These are phyloP conservation scores for Pythium periplocum DNA, from an alignment of 352 stramenopile species.

Conservation along the genomic window DNA sequence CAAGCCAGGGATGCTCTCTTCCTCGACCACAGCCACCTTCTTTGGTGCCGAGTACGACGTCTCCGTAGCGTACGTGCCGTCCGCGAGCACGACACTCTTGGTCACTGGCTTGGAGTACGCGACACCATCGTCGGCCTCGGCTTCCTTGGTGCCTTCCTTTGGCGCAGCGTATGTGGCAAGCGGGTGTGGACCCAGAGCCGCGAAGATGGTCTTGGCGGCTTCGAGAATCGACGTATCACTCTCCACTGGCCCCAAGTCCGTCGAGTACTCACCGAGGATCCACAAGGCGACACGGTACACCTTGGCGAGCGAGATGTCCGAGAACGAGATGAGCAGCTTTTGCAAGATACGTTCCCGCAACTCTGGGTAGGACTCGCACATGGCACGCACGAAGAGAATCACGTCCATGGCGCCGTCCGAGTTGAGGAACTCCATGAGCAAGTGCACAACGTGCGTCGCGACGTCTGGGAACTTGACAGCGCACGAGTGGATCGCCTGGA, in stretches of 20 bases:
- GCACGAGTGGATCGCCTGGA: slow-evolving; percentile 97
- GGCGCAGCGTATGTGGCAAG: slow-evolving; percentile 42
- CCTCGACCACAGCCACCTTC: slow-evolving; percentile 29
- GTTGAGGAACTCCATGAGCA: slow-evolving; percentile 99
- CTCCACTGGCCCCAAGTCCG: slow-evolving; percentile 30
- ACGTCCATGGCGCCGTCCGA: slow-evolving; percentile 97
- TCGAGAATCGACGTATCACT: slow-evolving; percentile 73
- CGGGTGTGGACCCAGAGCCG: slow-evolving; percentile 69
- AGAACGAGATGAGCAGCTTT: slow-evolving; percentile 94
- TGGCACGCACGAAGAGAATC: slow-evolving; percentile 97
- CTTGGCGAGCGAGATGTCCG: slow-evolving; percentile 91
- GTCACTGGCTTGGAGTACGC: slow-evolving; percentile 89
- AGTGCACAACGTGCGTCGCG: slow-evolving; percentile 95
- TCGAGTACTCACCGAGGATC: slow-evolving; percentile 93
- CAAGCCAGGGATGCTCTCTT: slow-evolving; percentile 68
- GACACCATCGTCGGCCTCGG: slow-evolving; percentile 19
- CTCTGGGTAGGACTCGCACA: slow-evolving; percentile 95
- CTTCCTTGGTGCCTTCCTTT: slow-evolving; percentile 8
- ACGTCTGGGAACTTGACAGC: slow-evolving; percentile 97
- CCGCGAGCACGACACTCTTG: slow-evolving; percentile 97
- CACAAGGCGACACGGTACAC: slow-evolving; percentile 98
- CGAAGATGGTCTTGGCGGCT: slow-evolving; percentile 87
- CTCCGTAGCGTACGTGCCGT: slow-evolving; percentile 99
- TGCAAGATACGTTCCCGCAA: slow-evolving; percentile 90
- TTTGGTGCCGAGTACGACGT: slow-evolving; percentile 69